Base-by-base conservation (phyloP, 768 basidiomycete species). In the Trametes cubensis region DNA sequence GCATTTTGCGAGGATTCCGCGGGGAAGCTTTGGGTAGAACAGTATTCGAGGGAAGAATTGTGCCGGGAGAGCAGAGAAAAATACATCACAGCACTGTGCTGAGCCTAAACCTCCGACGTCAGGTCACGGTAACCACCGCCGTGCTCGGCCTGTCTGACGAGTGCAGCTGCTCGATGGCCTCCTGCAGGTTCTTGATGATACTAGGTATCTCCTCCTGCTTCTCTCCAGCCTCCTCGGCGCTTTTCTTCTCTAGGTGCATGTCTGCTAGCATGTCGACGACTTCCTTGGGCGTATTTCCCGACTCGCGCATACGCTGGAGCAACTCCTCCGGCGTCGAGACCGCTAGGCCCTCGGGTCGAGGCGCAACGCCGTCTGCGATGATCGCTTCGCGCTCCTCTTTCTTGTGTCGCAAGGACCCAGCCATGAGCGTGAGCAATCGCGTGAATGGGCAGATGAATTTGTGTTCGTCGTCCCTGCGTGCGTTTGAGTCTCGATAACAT, bases 401-500 rank as follows among this genome's bases (percentile, higher is more conserved):
- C 38, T 25, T 28, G 21, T 39, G 46, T 18, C 17, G 8, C 40
- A 49, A 45, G 17, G n/a, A 30, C 2, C 26, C 46, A 17, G 15
- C 6, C 17, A 58, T 23, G 23, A 48, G 21, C 23, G 46, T 41
- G 39, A 34, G 56, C 39, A 26, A 25, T 11, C 23, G 20, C 21
- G 23, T 23, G 38, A 38, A 58, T 18, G 15, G 34, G 39, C 56
- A 50, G 14, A 58, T 40, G 39, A 41, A 6, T 8, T 8, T 3
- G 25, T 58, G 56, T 17, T 48, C 56, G 14, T 58, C 38, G 47
- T 58, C 56, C 23, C 56, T 58, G 23, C 21, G 21, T 5, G 34
- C 34, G 10, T 34, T 11, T 34, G 21, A 6, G 7, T 5, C 6
- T 25, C 11, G 15, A 41, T n/a, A 49, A 46, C 3, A 21, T 5